Base-by-base conservation (phyloP, 2,329 filamentous ascomycete species). In the Chrysosporium keratinophilum region DNA sequence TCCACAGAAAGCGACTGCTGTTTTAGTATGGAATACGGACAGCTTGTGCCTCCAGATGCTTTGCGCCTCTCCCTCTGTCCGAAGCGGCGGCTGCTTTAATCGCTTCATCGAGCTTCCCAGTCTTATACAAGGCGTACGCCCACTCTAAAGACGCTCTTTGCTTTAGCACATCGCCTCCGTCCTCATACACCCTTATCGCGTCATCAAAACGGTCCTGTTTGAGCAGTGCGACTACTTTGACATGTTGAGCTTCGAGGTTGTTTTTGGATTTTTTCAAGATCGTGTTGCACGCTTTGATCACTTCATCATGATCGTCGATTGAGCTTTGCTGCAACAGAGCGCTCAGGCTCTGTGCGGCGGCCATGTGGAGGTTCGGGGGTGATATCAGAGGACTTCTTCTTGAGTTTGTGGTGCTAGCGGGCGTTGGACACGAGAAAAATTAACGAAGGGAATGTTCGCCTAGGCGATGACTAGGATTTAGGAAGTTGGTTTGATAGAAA, bases 121-220 rank as follows among this genome's bases (percentile, higher is more conserved):
- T 71, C 60, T 82, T 84, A 68, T 84, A 84, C 43, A 83, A 69
- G 23, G 78, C 76, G 68, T 84, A 84, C 17, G 79, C 78, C 64
- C 81, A 79, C 63, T 83, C 81, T 58, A 83, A 66, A n/a, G 69
- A 65, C 2, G 77, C 78, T 59, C 66, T 70, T 58, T 77, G 69
- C 67, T 81, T 79, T 61, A 84, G 63, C 47, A 64, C 65, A 58
- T 78, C 73, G 19, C 77, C 77, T 47, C 69, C 72, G 20, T 76
- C 70, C 59, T 82, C 77, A 47, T 84, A 74, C 5, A 76, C 73
- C 28, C 74, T 73, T 45, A 82, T 64, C 14, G 79, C 78, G 63
- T 84, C 81, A 7, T 81, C 77, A 60, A 78, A 84, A 45, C 81
- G 78, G 60, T 84, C 81, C 39, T 83, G 72, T 61, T 83, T 82